phyloP scores from a whole-genome alignment of 352 stramenopile genomes.

The Pythium grandisporangium region DNA sequence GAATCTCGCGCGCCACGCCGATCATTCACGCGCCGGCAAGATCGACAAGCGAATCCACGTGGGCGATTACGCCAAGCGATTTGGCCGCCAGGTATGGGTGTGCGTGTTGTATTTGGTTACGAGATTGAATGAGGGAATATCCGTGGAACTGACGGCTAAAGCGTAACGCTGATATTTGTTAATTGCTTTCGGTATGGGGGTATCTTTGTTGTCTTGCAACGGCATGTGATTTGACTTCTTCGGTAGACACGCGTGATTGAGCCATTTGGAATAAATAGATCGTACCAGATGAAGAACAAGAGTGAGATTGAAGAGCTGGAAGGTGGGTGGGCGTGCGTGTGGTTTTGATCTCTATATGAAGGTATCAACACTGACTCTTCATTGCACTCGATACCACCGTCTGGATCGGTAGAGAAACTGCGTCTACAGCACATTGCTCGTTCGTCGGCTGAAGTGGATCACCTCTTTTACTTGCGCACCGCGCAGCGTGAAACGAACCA shows the following conservation, averaged over 20 bases:
- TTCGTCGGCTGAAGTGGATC: slow-evolving; percentile 2
- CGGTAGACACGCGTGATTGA: slow-evolving; percentile 10
- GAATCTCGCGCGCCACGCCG: slow-evolving; percentile 11
- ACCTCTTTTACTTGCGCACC: slow-evolving; percentile 8
- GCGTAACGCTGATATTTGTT: neutral
- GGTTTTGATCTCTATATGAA: neutral
- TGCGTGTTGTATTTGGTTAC: too few relatives aligned
- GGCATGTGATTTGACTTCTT: too few relatives aligned
- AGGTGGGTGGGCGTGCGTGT: too few relatives aligned
- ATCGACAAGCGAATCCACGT: slow-evolving; percentile 16
- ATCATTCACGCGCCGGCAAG: slow-evolving; percentile 7
- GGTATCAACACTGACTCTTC: too few relatives aligned
- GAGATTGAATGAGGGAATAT: too few relatives aligned
- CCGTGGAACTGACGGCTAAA: neutral
- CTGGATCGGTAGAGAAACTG: neutral
- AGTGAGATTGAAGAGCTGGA: slow-evolving; percentile 15
- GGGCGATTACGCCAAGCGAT: slow-evolving; percentile 8
- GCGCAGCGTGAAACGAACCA: slow-evolving; percentile 9
- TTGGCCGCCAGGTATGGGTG: slow-evolving; percentile 12
- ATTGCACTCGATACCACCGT: too few relatives aligned
- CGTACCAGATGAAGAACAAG: slow-evolving; percentile 9
- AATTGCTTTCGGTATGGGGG: too few relatives aligned
- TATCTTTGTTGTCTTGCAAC: too few relatives aligned
- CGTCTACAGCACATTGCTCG: slow-evolving; percentile 6
- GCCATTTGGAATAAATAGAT: slow-evolving; percentile 13